phyloP scores from a whole-genome alignment of 768 basidiomycete genomes.

The Pisolithus sp. region DNA sequence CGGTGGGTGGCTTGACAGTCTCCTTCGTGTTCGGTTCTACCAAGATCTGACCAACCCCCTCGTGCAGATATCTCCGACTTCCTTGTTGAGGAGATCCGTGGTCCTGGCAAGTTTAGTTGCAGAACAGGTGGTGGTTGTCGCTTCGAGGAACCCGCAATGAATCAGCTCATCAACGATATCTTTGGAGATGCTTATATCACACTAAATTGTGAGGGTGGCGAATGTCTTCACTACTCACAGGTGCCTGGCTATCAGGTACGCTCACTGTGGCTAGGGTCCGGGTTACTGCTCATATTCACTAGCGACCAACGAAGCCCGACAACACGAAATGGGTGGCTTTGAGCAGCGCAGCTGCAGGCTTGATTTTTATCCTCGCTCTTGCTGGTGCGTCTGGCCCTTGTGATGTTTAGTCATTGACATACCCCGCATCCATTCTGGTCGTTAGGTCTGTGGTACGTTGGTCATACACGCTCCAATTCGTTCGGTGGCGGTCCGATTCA shows the following conservation, averaged over 20 bases:
- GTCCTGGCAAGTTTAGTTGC: slow-evolving; percentile 86
- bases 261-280: too few relatives aligned
- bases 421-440: slow-evolving; percentile 4
- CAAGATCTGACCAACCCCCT: not conserved
- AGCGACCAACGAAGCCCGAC: slow-evolving; percentile 79
- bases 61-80: slow-evolving; percentile 87
- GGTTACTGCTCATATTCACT: not conserved
- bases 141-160: slow-evolving; percentile 97
- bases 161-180: slow-evolving; percentile 84
- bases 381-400: slow-evolving; percentile 37
- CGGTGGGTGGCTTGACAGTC: slow-evolving; percentile 45
- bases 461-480: slow-evolving; percentile 46
- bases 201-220: slow-evolving; percentile 80
- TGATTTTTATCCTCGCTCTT: slow-evolving; percentile 65
- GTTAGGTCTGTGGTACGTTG: slow-evolving; percentile 85
- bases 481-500: slow-evolving; percentile 61
- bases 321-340: slow-evolving; percentile 78
- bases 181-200: slow-evolving; percentile 92
- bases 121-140: slow-evolving; percentile 63
- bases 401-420: not conserved
- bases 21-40: not conserved
- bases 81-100: slow-evolving; percentile 80
- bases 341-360: slow-evolving; percentile 72
- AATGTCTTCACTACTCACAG: slow-evolving; percentile 89
- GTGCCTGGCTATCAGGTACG: slow-evolving; percentile 85